Percentiles rank a stretch among this genome's conserved stretches.
phyloP scores from a whole-genome alignment of 306 rosid species.

The Betula pendula region DNA sequence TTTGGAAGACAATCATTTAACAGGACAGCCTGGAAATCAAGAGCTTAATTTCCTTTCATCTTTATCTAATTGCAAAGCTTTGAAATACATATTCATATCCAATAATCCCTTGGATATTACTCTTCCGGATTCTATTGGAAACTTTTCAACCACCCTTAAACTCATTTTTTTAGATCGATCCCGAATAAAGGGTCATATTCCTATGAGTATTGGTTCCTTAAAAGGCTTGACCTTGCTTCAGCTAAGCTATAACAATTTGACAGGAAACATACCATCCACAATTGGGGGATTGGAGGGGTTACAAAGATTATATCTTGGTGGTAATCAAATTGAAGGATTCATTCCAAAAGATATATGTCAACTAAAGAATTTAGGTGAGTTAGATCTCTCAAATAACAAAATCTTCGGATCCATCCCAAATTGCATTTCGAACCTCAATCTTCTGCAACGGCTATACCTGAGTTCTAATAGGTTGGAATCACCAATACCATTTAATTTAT shows the following conservation, averaged over 20 bases:
- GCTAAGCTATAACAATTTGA: not conserved
- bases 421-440: not conserved
- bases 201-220: too few relatives aligned
- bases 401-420: not conserved
- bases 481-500: not conserved
- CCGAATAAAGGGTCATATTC: too few relatives aligned
- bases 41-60: too few relatives aligned
- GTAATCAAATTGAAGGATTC: not conserved
- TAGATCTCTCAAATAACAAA: not conserved
- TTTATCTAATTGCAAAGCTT: too few relatives aligned
- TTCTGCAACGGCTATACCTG: not conserved
- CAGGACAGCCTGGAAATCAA: too few relatives aligned
- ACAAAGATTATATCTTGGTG: not conserved
- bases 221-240: too few relatives aligned
- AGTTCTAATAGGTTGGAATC: not conserved
- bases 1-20: too few relatives aligned
- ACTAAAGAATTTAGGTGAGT: not conserved
- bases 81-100: too few relatives aligned
- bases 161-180: not conserved
- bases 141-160: not conserved
- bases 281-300: not conserved
- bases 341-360: not conserved
- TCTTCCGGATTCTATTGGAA: not conserved
- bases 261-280: not conserved
- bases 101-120: not conserved